Evolutionary conservation across 371 early-diverging fungal genomes (phyloP).

Genomic region (Umbelopsis sp.): DNA sequence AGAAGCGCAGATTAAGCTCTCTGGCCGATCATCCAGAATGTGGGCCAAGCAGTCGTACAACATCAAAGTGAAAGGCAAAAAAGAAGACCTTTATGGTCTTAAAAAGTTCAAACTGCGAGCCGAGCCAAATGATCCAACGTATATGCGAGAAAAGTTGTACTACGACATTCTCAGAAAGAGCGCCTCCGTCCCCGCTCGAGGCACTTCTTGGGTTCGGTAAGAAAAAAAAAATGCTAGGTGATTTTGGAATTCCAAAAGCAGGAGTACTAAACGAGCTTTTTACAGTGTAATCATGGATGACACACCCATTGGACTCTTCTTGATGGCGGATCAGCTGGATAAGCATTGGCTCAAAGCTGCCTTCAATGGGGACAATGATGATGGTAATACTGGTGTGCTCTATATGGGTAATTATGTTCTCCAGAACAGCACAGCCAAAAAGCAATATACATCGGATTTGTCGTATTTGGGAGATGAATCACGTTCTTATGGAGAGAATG

Average conservation of each 20-base stretch:
- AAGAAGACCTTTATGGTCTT: conserved; percentile 21
- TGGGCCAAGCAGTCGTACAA: conserved; percentile 31
- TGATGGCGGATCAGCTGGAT: conserved; percentile 39
- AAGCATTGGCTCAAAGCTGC: conserved; percentile 36
- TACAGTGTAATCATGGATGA: conserved; percentile 37
- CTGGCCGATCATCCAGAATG: conserved; percentile 24
- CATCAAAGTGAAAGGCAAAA: conserved; percentile 24
- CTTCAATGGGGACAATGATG: conserved; percentile 22
- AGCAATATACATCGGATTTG: conserved; percentile 27
- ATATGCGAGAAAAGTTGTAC: conserved; percentile 28
- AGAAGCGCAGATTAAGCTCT: conserved; percentile 22
- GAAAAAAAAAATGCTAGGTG: neutral
- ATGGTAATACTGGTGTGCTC: conserved; percentile 27
- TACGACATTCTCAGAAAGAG: conserved; percentile 25
- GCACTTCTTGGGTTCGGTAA: conserved; percentile 34
- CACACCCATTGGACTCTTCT: conserved; percentile 33
- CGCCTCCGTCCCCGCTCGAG: conserved; percentile 29
- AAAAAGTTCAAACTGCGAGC: conserved; percentile 27
- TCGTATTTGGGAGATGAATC: conserved; percentile 30
- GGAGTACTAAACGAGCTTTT: neutral
- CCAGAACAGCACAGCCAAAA: conserved; percentile 19
- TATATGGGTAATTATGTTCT: conserved; percentile 28
- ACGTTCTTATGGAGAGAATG: conserved; percentile 19
- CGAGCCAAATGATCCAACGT: conserved; percentile 29
- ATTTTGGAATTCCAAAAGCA: too few relatives aligned